phyloP scores from a whole-genome alignment of 192 early-diverging fungal genomes.

The Coemansia javaensis region DNA sequence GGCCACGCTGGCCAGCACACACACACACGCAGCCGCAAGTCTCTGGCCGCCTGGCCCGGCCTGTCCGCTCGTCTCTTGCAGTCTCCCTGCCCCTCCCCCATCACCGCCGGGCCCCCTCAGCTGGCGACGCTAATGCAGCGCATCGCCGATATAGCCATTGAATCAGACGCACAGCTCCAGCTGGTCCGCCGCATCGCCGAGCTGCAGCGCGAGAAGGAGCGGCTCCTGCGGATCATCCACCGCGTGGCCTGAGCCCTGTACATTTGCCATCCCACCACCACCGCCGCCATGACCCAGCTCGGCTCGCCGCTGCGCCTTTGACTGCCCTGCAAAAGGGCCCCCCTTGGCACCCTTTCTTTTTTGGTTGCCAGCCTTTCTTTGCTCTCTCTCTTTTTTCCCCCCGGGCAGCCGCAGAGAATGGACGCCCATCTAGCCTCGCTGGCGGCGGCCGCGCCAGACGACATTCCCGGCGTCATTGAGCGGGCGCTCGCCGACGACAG shows the following conservation, averaged over 20 bases:
- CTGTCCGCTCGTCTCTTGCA: too few species aligned
- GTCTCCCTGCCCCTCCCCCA: too few species aligned
- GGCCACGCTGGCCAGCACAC: not conserved
- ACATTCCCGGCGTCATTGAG: constrained; percentile 13
- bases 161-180: not conserved
- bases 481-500: constrained; percentile 16
- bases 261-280: too few species aligned
- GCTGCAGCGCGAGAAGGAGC: constrained; percentile 5
- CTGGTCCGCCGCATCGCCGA: constrained; percentile 1
- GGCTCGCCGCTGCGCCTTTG: too few species aligned
- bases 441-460: constrained; percentile 3
- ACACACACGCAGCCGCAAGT: too few species aligned
- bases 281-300: too few species aligned
- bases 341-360: not conserved
- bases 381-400: not conserved
- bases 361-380: not conserved
- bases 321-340: too few species aligned
- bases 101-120: too few species aligned
- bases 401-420: too few species aligned
- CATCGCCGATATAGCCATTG: too few species aligned
- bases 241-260: not conserved
- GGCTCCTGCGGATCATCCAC: constrained; percentile 1
- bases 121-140: too few species aligned
- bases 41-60: too few species aligned
- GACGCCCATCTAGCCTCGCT: constrained; percentile 12